Percentiles rank a stretch among this genome's conserved stretches.
Conservation (phyloP, 148 eudicot genomes). For the Selenicereus undatus region DNA sequence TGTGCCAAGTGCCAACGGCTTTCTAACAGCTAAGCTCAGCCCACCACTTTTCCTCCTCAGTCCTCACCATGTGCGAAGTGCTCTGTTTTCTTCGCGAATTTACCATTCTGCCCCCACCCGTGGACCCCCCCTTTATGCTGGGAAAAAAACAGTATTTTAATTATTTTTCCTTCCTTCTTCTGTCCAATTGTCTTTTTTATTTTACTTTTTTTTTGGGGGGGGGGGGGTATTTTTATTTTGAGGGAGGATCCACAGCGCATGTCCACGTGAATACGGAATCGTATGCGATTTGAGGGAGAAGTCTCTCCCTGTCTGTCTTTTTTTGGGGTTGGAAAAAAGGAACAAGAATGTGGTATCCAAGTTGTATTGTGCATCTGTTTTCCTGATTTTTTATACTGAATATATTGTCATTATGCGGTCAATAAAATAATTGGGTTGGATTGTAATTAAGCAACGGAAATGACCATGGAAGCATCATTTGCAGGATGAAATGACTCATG, state of each 20-base stretch:
- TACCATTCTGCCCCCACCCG: slow-evolving; percentile 5
- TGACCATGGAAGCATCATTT: background rate
- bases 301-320: background rate
- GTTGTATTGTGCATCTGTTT: background rate
- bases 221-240: background rate
- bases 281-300: slow-evolving; percentile 13
- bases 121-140: slow-evolving; percentile 1
- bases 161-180: background rate
- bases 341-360: background rate
- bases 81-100: background rate
- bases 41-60: slow-evolving; percentile 8
- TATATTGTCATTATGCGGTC: background rate
- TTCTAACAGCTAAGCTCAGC: slow-evolving; percentile 25
- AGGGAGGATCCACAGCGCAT: slow-evolving; percentile 15
- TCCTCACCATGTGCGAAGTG: slow-evolving; percentile 19
- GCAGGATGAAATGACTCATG: background rate
- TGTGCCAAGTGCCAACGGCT: slow-evolving; percentile 25
- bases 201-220: background rate
- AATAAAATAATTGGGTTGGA: background rate
- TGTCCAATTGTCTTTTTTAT: background rate
- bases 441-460: background rate
- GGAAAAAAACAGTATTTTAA: background rate
- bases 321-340: background rate
- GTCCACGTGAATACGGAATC: slow-evolving; percentile 29
- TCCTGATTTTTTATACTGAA: too few relatives aligned